A percentile compares a stretch with the other conserved stretches of the same genome.
phyloP scores from a whole-genome alignment of 495 filamentous ascomycete species.

The Aspergillus leporis region DNA sequence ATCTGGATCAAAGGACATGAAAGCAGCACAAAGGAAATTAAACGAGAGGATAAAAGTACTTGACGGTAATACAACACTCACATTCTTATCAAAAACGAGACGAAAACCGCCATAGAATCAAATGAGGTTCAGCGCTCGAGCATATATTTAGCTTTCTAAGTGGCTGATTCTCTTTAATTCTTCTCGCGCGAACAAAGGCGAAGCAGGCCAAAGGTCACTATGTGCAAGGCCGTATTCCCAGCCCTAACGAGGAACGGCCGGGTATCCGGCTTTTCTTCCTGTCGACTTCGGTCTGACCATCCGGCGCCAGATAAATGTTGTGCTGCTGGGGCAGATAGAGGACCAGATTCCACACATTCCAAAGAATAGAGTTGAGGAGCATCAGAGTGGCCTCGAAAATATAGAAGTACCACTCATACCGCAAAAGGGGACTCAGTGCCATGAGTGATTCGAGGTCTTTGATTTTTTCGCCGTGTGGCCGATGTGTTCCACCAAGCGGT shows the following conservation, averaged over 20 bases:
- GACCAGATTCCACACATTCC: neutral
- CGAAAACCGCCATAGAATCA: too few relatives aligned
- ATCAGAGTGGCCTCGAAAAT: slow-evolving; percentile 1
- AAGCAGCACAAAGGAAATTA: too few relatives aligned
- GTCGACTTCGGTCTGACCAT: neutral
- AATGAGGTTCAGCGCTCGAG: too few relatives aligned
- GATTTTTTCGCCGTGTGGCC: neutral
- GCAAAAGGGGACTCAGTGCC: neutral
- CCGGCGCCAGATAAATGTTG: neutral
- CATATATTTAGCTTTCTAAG: too few relatives aligned
- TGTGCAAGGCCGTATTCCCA: neutral
- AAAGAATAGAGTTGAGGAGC: neutral
- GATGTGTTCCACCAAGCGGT: neutral
- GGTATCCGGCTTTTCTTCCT: neutral
- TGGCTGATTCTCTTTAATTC: neutral
- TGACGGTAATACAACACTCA: too few relatives aligned
- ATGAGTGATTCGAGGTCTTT: neutral
- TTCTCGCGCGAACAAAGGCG: too few relatives aligned
- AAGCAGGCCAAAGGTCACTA: neutral
- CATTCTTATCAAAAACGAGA: too few relatives aligned
- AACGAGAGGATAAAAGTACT: too few relatives aligned
- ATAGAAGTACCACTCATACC: slow-evolving; percentile 8
- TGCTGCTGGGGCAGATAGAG: neutral
- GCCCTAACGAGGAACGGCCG: neutral
- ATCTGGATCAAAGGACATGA: too few relatives aligned